Base-by-base conservation (phyloP, 306 rosid species). In the Inga oerstediana region DNA sequence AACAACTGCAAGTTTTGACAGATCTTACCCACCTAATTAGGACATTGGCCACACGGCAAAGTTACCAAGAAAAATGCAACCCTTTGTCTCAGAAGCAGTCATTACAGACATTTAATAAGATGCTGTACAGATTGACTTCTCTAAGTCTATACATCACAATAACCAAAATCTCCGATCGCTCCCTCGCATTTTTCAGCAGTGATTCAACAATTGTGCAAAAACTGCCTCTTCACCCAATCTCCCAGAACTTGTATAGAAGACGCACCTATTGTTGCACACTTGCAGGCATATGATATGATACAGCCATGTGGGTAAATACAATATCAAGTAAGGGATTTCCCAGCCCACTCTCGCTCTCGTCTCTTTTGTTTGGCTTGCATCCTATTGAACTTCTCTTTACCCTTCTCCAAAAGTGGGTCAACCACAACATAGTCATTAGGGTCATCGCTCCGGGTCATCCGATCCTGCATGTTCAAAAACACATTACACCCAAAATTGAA, bases 371-470 rank as follows among this genome's bases (percentile, higher is more conserved):
- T 94, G 79, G 99, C 98, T 83, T 89, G 91, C 99, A 96, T 89
- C 87, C 77, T 87, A 83, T 94, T 94, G 74, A 94, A 94, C 87
- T 96, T 96, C 87, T 96, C 97, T 85, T 94, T 92, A 14, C 97
- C 98, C 83, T 96, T 96, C 91, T 94, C 99, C 88, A 96, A 81
- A 88, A 92, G 97, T 64, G 98, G 98, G 84, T 96, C 99, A 64
- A 78, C 95, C 82, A 96, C 91, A 69, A 91, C 94, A 15, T 96
- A 96, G 85, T 96, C 99, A 67, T 96, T 90, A 4, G 91, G 89
- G 84, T 94, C 93, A 16, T 94, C 94, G 8, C 30, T 91, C 51
- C 98, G 98, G 83, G 98, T 86, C 99, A 96, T 96, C 81, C 86
- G 92, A 72, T 91, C 95, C 99, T 96, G 90, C 90, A 80, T 15